Base-by-base conservation (phyloP, 2,329 filamentous ascomycete species). In the Ascocoryne sarcoides region DNA sequence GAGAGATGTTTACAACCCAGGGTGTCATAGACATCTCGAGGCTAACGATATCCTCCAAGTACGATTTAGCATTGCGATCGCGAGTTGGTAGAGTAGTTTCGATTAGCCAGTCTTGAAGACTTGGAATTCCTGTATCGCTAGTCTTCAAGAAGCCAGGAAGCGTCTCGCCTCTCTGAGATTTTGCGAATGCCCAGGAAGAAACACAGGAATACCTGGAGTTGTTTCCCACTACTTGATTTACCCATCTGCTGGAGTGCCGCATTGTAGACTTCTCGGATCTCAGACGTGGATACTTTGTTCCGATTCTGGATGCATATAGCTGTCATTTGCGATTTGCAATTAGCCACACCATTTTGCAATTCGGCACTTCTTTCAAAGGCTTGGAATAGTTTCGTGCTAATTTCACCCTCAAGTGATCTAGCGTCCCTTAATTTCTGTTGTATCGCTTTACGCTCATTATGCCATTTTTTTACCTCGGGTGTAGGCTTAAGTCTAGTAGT, bases 31-130 rank as follows among this genome's bases (percentile, higher is more conserved):
- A 37, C 21, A 37, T 18, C 21, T 29, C 21, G 8, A 37, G 20
- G 17, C 35, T 37, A 14, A 37, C 35, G 17, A 37, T 23, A 5
- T 28, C 21, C 12, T 26, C 18, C 9, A 37, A 20, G 10, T 19
- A 14, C 21, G 9, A 10, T 5, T 12, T 5, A 20, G 21, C 19
- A 28, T 37, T 23, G 16, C 21, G 21, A 10, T 37, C 16, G 12
- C 35, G 16, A 28, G 7, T 15, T 37, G 35, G 17, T 12, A 37
- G 12, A 5, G 19, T 28, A 15, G 21, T n/a, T 28, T 23, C n/a
- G 14, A 20, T 28, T 8, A 37, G 20, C 35, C 35, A 37, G 14
- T 37, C 21, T 29, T 37, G 35, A 26, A 37, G 21, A 5, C 5
- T 17, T 19, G 35, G 35, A 19, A 37, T 37, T 5, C 35, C 35